phyloP scores from a whole-genome alignment of 1,284 basidiomycete genomes.

The Pseudozyma tsukubaensis region DNA sequence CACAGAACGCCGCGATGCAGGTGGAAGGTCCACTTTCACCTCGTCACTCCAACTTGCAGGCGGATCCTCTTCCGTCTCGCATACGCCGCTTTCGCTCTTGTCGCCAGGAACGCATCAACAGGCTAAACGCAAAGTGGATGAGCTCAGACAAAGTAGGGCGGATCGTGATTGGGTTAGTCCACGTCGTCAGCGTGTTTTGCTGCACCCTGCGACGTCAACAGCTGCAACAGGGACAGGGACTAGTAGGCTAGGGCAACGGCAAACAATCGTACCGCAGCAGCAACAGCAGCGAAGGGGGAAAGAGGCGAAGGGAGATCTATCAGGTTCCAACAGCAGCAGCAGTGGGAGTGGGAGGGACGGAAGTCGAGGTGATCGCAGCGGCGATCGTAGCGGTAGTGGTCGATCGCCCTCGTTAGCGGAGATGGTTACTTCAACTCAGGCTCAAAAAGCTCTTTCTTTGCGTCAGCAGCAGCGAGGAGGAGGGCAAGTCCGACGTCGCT shows the following conservation, averaged over 20 bases:
- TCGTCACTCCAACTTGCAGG: constrained; percentile 22
- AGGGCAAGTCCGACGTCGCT: too few species aligned
- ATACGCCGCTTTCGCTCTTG: constrained; percentile 42
- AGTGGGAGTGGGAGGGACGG: constrained; percentile 11
- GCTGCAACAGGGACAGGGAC: neutral
- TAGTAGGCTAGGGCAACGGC: too few species aligned
- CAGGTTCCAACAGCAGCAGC: too few species aligned
- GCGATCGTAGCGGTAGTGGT: neutral
- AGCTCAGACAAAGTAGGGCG: constrained; percentile 20
- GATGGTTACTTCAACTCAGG: neutral
- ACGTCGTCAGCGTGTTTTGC: constrained; percentile 1
- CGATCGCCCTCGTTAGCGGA: neutral
- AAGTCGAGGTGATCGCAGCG: neutral
- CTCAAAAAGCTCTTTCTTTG: neutral
- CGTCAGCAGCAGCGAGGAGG: neutral
- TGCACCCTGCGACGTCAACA: neutral
- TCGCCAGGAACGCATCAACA: constrained; percentile 33
- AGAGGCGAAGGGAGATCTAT: neutral
- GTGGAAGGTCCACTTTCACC: neutral
- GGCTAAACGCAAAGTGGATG: constrained; percentile 27
- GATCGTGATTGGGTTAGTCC: constrained; percentile 36
- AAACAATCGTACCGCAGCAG: too few species aligned
- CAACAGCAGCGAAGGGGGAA: neutral
- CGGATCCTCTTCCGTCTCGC: constrained; percentile 35
- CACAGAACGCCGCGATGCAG: too few species aligned